Conservation (phyloP, 495 filamentous ascomycete genomes). For the Neurospora sublineolata region DNA sequence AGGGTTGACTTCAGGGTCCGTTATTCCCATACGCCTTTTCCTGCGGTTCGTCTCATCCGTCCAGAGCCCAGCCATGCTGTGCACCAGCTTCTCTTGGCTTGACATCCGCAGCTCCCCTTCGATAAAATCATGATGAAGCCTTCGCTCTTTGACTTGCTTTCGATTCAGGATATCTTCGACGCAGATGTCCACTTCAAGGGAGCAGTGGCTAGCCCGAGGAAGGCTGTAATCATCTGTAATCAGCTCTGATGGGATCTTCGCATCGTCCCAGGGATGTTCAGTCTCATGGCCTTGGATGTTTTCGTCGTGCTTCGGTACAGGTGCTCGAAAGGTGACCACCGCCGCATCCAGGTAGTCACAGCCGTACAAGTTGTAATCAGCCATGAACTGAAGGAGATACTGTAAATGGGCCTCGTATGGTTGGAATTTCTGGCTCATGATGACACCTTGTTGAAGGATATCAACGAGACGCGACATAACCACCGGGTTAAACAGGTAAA, state of each 20-base stretch:
- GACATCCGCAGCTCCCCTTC: constrained; percentile 57
- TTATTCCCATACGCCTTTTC: constrained; percentile 53
- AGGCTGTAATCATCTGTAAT: constrained; percentile 54
- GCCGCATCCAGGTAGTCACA: constrained; percentile 62
- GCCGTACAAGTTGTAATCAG: constrained; percentile 91
- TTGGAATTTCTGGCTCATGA: constrained; percentile 74
- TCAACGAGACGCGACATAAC: constrained; percentile 75
- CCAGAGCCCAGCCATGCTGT: constrained; percentile 92
- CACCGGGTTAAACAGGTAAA: constrained; percentile 79
- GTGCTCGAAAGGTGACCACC: constrained; percentile 58
- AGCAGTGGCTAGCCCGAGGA: constrained; percentile 73
- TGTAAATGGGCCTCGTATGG: constrained; percentile 90
- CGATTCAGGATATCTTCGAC: constrained; percentile 85
- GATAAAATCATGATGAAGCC: constrained; percentile 76
- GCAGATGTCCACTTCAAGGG: constrained; percentile 78
- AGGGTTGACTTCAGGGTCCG: constrained; percentile 53
- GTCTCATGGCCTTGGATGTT: constrained; percentile 32
- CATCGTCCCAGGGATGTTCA: constrained; percentile 68
- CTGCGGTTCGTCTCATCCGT: constrained; percentile 76
- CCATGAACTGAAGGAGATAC: constrained; percentile 93
- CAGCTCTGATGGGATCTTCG: constrained; percentile 30
- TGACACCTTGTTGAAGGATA: constrained; percentile 70
- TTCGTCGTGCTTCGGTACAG: constrained; percentile 55
- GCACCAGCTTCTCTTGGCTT: constrained; percentile 64
- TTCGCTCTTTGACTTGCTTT: constrained; percentile 54